Percentiles rank a stretch among this genome's conserved stretches.
Conservation (phyloP, 345 rosid genomes). For the Populus nigra region DNA sequence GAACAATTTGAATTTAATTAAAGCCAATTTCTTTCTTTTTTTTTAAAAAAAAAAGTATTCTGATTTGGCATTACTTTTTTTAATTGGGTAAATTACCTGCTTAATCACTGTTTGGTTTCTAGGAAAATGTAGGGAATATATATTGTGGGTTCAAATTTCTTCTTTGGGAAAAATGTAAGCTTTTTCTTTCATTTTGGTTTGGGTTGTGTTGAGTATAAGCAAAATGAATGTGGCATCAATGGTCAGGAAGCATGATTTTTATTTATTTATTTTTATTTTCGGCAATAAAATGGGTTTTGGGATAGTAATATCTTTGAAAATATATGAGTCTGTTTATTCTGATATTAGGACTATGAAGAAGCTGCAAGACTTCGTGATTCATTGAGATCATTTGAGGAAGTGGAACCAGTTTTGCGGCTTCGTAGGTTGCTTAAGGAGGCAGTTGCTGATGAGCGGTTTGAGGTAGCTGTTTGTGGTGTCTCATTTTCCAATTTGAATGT, state of each 20-base stretch:
- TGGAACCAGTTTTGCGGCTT: slow-evolving; percentile 57
- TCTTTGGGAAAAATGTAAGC: too few relatives aligned
- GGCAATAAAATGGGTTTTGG: not conserved
- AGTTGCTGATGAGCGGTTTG: slow-evolving; percentile 48
- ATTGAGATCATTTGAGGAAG: slow-evolving; percentile 57
- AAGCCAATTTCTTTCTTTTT: not conserved
- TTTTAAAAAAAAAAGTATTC: not conserved
- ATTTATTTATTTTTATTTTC: too few relatives aligned
- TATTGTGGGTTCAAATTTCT: not conserved
- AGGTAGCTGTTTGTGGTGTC: slow-evolving; percentile 35
- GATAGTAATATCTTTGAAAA: not conserved
- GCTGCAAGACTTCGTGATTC: slow-evolving; percentile 71
- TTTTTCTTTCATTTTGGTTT: not conserved
- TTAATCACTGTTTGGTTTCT: not conserved
- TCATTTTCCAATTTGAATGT: not conserved
- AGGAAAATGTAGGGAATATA: not conserved
- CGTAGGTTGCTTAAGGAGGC: slow-evolving; percentile 58
- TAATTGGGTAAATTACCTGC: not conserved
- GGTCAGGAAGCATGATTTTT: not conserved
- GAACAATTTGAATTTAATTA: not conserved
- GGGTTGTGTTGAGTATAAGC: not conserved
- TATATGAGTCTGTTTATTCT: not conserved
- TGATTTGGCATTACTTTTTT: not conserved
- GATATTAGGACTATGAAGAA: slow-evolving; percentile 56
- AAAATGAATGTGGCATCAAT: not conserved